Evolutionary conservation across 140 eudicot genomes (phyloP).

Genomic region (Eryngium alpinum): DNA sequence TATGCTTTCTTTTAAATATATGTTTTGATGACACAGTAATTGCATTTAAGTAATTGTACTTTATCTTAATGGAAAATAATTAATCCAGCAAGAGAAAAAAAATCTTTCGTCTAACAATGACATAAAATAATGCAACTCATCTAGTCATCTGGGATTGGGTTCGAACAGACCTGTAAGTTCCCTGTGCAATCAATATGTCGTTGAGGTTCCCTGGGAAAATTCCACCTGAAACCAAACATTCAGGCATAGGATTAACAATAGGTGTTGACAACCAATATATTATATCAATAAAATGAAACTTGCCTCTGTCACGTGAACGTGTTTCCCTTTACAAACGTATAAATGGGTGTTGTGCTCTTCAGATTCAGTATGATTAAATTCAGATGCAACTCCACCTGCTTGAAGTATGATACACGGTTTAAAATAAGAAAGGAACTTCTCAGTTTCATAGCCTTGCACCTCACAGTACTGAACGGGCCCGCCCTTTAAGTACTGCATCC

Average conservation of each 20-base stretch:
- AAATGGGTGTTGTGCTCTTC: constrained; percentile 74
- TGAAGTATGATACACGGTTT: constrained; percentile 96
- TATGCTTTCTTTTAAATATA: not conserved
- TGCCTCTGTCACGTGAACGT: constrained; percentile 96
- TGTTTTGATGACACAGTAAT: too few species aligned
- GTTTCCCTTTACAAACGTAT: constrained; percentile 80
- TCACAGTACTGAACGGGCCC: constrained; percentile 99
- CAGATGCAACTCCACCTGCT: constrained; percentile 93
- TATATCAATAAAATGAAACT: constrained; percentile 25
- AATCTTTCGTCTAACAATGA: not conserved
- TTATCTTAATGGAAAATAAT: not conserved
- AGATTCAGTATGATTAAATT: constrained; percentile 72
- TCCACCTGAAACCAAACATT: too few species aligned
- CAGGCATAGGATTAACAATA: constrained; percentile 12
- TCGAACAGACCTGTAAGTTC: constrained; percentile 61
- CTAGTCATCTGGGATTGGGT: not conserved
- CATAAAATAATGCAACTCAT: not conserved
- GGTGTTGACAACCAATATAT: not conserved
- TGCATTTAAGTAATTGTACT: not conserved
- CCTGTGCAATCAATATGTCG: constrained; percentile 91
- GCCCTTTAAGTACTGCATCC: constrained; percentile 97
- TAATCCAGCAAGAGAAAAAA: not conserved
- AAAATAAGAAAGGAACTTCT: constrained; percentile 88
- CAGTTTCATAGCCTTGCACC: constrained; percentile 96
- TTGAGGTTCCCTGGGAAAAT: too few species aligned